Percentiles rank a stretch among this genome's conserved stretches.
These are phyloP conservation scores for Conoideocrella luteorostrata DNA, from an alignment of 2,329 filamentous ascomycete species.

Conservation along the genomic window DNA sequence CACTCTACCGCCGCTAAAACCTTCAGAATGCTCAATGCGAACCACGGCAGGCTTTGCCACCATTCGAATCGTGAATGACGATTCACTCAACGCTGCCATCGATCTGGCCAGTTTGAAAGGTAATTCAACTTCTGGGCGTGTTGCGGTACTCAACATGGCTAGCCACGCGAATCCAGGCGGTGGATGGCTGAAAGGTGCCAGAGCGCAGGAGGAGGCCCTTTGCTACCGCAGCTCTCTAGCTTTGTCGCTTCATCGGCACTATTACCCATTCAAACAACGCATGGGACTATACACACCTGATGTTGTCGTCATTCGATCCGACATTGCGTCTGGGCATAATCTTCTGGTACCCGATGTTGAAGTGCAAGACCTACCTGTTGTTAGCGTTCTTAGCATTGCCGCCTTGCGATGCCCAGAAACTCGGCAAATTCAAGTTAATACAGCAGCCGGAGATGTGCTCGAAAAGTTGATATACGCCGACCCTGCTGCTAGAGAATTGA, in stretches of 20 bases:
- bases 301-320: conserved; percentile 52
- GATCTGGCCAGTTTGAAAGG: conserved; percentile 23
- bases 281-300: conserved; percentile 54
- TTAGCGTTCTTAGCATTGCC: conserved; percentile 56
- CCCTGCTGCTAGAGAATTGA: conserved; percentile 41
- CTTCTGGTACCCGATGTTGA: conserved; percentile 33
- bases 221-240: conserved; percentile 56
- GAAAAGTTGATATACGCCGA: conserved; percentile 33
- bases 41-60: conserved; percentile 20
- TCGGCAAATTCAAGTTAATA: conserved; percentile 12
- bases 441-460: conserved; percentile 15
- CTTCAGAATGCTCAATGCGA: conserved; percentile 35
- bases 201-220: conserved; percentile 63
- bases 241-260: conserved; percentile 36
- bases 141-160: conserved; percentile 63
- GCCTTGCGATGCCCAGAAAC: conserved; percentile 40
- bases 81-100: conserved; percentile 52
- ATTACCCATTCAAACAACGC: conserved; percentile 47
- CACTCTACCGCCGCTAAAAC: conserved; percentile 31
- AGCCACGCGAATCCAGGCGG: conserved; percentile 53
- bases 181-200: conserved; percentile 54
- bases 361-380: conserved; percentile 36
- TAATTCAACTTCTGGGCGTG: conserved; percentile 22
- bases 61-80: conserved; percentile 48
- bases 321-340: conserved; percentile 37